Base-by-base conservation (phyloP, 2,329 filamentous ascomycete genomes). In the Fonsecaea nubica region DNA sequence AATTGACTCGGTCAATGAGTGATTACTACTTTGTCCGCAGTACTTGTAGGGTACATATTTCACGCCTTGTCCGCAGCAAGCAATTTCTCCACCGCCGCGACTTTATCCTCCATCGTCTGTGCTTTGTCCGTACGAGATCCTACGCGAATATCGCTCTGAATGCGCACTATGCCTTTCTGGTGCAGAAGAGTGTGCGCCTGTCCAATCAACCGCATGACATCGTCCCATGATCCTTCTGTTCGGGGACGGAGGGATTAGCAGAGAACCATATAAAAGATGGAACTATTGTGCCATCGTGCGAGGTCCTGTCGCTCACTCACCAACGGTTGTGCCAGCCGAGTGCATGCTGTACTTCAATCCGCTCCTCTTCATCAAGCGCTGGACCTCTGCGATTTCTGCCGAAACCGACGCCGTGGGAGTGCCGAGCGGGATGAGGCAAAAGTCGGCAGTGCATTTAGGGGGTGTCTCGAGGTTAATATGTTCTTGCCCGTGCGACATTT, bases 241-340 rank as follows among this genome's bases (percentile, higher is more conserved):
- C 35, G 62, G 53, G 30, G 4, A 32, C 30, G 30, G 45, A 63
- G 35, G 36, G 32, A 7, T 62, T 33, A 52, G 55, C 54, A n/a
- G 35, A 30, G 13, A 36, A 21, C 30, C 30, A 32, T 6, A 6
- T 32, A 32, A 32, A 32, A 32, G 30, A 32, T 32, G 30, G 30
- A 32, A 4, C 30, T 32, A 32, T 32, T 32, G 30, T 32, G 30
- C 30, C 30, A 6, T 32, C 1, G 30, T 32, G 2, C 30, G 30
- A 32, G 30, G 3, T 32, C 4, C 30, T 32, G 30, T 32, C 30
- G 13, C 12, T 36, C 33, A 82, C 89, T 65, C 82, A 95, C 92
- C 93, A 63, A 98, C 86, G 0, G 94, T 98, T 0, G 94, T 97
- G 12, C 94, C 95, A 1, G 93, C 93, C 32, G 92, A 93, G 80